Evolutionary conservation across 768 basidiomycete species (phyloP).

Genomic region (Serendipita sp.): DNA sequence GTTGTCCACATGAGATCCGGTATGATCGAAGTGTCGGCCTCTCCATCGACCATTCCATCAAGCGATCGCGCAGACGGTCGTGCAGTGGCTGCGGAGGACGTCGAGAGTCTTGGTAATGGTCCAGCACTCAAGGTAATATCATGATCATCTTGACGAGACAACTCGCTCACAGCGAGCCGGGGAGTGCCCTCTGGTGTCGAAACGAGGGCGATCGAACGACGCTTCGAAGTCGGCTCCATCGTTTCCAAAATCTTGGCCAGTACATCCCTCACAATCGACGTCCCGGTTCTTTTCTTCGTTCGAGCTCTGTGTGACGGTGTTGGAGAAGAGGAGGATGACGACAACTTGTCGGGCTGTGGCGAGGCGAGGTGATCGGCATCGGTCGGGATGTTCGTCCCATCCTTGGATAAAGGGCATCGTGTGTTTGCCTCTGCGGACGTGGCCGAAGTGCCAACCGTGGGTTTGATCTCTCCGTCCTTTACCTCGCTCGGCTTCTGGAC

Average conservation of each 20-base stretch:
- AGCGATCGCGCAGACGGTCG: too few species aligned
- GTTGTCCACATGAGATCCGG: too few species aligned
- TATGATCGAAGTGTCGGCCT: too few species aligned
- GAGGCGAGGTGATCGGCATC: background rate
- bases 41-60: too few species aligned
- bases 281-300: background rate
- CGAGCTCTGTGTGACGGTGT: background rate
- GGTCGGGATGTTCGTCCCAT: background rate
- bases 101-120: background rate
- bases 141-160: background rate
- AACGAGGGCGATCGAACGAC: background rate
- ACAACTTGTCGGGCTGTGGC: background rate
- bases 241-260: background rate
- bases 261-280: background rate
- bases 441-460: too few species aligned
- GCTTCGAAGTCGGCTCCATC: background rate
- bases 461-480: background rate
- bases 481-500: background rate
- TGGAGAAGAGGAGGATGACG: background rate
- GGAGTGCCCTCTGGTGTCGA: background rate
- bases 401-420: background rate
- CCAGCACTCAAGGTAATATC: background rate
- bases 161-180: background rate
- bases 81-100: too few species aligned
- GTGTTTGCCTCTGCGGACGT: background rate